phyloP scores from a whole-genome alignment of 371 early-diverging fungal species.

The Rhizopus microsporus region DNA sequence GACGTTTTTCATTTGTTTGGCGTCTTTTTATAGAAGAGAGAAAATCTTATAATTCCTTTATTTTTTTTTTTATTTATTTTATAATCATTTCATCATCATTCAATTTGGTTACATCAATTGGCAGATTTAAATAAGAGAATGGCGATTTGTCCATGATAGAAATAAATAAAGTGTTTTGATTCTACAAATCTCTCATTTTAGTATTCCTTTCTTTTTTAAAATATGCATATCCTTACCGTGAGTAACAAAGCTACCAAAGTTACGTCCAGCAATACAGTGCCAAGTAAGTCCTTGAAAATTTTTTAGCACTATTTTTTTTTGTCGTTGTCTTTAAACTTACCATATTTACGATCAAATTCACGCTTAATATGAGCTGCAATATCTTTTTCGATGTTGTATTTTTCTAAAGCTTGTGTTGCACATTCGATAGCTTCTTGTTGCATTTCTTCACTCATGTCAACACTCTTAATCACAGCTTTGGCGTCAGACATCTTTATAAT shows the following conservation, averaged over 20 bases:
- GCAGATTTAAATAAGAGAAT: slow-evolving; percentile 94
- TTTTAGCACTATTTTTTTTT: background rate
- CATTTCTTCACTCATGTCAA: slow-evolving; percentile 97
- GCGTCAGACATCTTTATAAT: slow-evolving; percentile 58
- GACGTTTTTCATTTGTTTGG: background rate
- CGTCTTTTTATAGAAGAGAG: too few species aligned
- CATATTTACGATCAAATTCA: slow-evolving; percentile 97
- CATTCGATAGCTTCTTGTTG: slow-evolving; percentile 94
- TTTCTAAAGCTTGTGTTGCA: slow-evolving; percentile 90
- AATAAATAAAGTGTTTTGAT: slow-evolving; percentile 97
- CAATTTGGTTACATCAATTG: slow-evolving; percentile 34
- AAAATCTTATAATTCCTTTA: too few species aligned
- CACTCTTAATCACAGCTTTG: slow-evolving; percentile 94
- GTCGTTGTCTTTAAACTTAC: slow-evolving; percentile 24
- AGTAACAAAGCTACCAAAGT: slow-evolving; percentile 97
- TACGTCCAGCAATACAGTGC: slow-evolving; percentile 98
- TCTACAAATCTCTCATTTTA: slow-evolving; percentile 39
- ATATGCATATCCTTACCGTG: slow-evolving; percentile 69
- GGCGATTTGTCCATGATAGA: slow-evolving; percentile 94
- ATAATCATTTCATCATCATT: background rate
- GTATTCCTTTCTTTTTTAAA: background rate
- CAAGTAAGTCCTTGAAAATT: slow-evolving; percentile 76
- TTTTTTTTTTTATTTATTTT: background rate
- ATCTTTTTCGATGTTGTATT: slow-evolving; percentile 95
- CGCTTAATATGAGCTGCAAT: slow-evolving; percentile 97